Percentiles rank a stretch among this genome's conserved stretches.
These are phyloP conservation scores for Xylariaceae sp. DNA, from an alignment of 2,329 filamentous ascomycete genomes.

Conservation along the genomic window DNA sequence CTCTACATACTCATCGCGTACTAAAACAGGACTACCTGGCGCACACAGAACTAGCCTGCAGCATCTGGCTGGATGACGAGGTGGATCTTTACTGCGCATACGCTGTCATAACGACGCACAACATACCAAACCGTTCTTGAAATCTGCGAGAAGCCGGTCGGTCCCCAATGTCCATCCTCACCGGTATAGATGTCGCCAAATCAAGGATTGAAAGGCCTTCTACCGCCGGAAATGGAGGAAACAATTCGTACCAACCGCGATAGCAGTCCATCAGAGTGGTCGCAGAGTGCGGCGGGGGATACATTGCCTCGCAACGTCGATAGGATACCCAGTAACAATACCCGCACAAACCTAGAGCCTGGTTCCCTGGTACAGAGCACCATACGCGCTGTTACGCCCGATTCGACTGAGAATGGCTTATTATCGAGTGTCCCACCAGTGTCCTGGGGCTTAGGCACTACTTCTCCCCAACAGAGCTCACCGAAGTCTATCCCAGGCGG, in stretches of 20 bases:
- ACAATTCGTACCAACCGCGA: constrained; percentile 48
- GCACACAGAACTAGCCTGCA: constrained; percentile 23
- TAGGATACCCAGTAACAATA: constrained; percentile 30
- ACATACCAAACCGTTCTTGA: constrained; percentile 26
- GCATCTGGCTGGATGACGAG: constrained; percentile 32
- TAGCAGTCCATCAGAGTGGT: constrained; percentile 46
- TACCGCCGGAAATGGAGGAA: constrained; percentile 55
- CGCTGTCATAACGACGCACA: constrained; percentile 30
- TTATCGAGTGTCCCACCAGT: constrained; percentile 35
- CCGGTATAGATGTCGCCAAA: constrained; percentile 48
- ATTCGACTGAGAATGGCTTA: constrained; percentile 51
- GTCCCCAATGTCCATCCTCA: constrained; percentile 40
- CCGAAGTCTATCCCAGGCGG: constrained; percentile 55
- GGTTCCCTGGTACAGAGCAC: constrained; percentile 47
- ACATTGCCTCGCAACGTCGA: constrained; percentile 34
- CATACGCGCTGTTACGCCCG: constrained; percentile 72
- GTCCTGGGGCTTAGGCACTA: constrained; percentile 44
- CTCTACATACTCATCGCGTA: constrained; percentile 29
- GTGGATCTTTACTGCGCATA: constrained; percentile 34
- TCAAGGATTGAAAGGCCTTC: constrained; percentile 54
- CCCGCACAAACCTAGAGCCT: constrained; percentile 39
- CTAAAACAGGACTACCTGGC: constrained; percentile 28
- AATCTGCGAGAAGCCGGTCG: constrained; percentile 33
- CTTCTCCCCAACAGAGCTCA: constrained; percentile 53
- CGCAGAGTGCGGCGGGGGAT: constrained; percentile 41